phyloP scores from a whole-genome alignment of 768 basidiomycete genomes.

The Krasilnikovozyma curviuscula region DNA sequence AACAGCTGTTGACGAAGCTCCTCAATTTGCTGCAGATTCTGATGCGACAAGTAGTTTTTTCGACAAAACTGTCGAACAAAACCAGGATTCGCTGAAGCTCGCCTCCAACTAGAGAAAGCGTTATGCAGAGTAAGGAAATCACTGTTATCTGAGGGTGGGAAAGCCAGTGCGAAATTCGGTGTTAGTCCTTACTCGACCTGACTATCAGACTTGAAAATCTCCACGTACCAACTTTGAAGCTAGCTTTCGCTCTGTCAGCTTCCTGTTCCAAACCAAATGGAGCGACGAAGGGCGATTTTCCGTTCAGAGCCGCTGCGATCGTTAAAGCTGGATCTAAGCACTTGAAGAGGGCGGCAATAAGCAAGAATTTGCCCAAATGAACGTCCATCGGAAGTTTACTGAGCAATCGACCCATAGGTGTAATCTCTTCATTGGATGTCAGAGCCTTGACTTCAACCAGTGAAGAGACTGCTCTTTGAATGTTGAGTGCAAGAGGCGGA shows the following conservation, averaged over 20 bases:
- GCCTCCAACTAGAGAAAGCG: slow-evolving; percentile 72
- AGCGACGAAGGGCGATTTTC: slow-evolving; percentile 79
- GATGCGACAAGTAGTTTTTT: slow-evolving; percentile 60
- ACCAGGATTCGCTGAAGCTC: slow-evolving; percentile 42
- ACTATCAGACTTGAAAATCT: not conserved
- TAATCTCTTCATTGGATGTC: slow-evolving; percentile 71
- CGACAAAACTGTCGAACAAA: slow-evolving; percentile 58
- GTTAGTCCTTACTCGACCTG: no score
- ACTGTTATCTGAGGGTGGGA: slow-evolving; percentile 47
- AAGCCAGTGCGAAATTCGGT: slow-evolving; percentile 1
- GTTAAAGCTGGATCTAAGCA: slow-evolving; percentile 94
- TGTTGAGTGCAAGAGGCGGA: slow-evolving; percentile 64
- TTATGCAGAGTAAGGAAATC: slow-evolving; percentile 89
- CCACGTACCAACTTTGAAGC: slow-evolving; percentile 51
- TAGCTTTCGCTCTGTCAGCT: slow-evolving; percentile 61
- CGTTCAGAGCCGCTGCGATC: slow-evolving; percentile 76
- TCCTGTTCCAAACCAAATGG: slow-evolving; percentile 74
- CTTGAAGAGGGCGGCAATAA: slow-evolving; percentile 62
- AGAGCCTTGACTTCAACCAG: slow-evolving; percentile 69
- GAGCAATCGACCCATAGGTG: slow-evolving; percentile 73
- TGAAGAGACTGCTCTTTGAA: slow-evolving; percentile 71
- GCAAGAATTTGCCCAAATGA: slow-evolving; percentile 73
- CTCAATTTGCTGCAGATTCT: slow-evolving; percentile 91
- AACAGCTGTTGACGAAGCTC: slow-evolving; percentile 82
- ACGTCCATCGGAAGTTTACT: slow-evolving; percentile 90